These are phyloP conservation scores for Aspergillus thermomutatus DNA, from an alignment of 2,329 filamentous ascomycete genomes.

Conservation along the genomic window DNA sequence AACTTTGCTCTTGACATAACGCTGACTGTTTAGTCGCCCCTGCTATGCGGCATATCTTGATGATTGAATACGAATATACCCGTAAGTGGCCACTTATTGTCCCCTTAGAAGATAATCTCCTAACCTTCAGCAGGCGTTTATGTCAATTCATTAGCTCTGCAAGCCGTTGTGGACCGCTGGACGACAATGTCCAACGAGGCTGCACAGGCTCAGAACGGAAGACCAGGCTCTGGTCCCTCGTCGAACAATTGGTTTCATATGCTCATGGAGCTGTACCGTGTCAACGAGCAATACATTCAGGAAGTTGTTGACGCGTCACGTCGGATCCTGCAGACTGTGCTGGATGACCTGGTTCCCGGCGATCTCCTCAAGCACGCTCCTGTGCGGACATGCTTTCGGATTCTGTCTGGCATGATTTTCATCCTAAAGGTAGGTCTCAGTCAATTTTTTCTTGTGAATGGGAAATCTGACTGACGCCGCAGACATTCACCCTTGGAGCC, in stretches of 20 bases:
- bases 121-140: conserved; percentile 56
- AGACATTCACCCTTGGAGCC: conserved; percentile 61
- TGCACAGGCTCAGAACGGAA: conserved; percentile 26
- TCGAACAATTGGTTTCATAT: conserved; percentile 36
- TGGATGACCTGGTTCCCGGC: conserved; percentile 56
- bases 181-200: conserved; percentile 61
- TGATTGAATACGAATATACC: conserved; percentile 94
- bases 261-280: conserved; percentile 49
- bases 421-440: conserved; percentile 52
- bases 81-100: conserved; percentile 48
- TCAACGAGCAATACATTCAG: conserved; percentile 60
- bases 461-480: conserved; percentile 3
- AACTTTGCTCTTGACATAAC: not conserved
- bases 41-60: conserved; percentile 70
- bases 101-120: not conserved
- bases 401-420: conserved; percentile 63
- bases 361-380: conserved; percentile 61
- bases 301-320: conserved; percentile 61
- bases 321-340: conserved; percentile 57
- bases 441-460: not conserved
- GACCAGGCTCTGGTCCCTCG: conserved; percentile 24
- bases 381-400: conserved; percentile 62
- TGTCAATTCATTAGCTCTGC: conserved; percentile 87
- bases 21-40: conserved; percentile 47
- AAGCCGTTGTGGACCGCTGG: conserved; percentile 91